Percentiles rank a stretch among this genome's conserved stretches.
Evolutionary conservation across 1,284 basidiomycete species (phyloP).

Genomic region (Schizophyllum amplum): DNA sequence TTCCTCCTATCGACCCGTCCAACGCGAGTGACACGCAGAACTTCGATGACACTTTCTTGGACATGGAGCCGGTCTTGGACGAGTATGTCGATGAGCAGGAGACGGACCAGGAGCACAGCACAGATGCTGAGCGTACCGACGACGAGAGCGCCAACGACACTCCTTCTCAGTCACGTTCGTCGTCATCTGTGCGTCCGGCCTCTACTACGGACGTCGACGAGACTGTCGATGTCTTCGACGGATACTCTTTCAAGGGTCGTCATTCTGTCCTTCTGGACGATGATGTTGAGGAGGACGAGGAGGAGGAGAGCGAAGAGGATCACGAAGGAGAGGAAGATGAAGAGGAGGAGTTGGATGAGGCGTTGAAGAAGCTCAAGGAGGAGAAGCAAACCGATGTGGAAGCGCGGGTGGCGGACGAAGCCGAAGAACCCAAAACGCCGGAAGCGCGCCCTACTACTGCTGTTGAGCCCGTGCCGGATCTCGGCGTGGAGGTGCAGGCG

Average conservation of each 20-base stretch:
- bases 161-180: slow-evolving; percentile 65
- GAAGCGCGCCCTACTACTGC: slow-evolving; percentile 50
- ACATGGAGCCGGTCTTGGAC: slow-evolving; percentile 85
- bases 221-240: slow-evolving; percentile 71
- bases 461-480: slow-evolving; percentile 25
- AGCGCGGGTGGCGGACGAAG: slow-evolving; percentile 26
- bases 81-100: slow-evolving; percentile 61
- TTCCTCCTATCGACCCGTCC: slow-evolving; percentile 86
- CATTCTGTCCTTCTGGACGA: slow-evolving; percentile 71
- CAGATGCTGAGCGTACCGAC: slow-evolving; percentile 64
- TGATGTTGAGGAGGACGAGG: slow-evolving; percentile 45
- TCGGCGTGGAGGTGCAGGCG: slow-evolving; percentile 6
- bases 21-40: slow-evolving; percentile 96
- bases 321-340: slow-evolving; percentile 9
- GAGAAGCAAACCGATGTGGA: slow-evolving; percentile 28
- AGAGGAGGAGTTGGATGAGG: slow-evolving; percentile 11
- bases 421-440: slow-evolving; percentile 61
- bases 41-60: slow-evolving; percentile 95
- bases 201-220: slow-evolving; percentile 30
- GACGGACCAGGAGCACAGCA: slow-evolving; percentile 55
- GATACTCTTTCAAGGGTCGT: slow-evolving; percentile 82
- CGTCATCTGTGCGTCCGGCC: slow-evolving; percentile 33
- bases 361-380: slow-evolving; percentile 19
- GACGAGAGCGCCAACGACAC: slow-evolving; percentile 64
- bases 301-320: slow-evolving; percentile 22